phyloP scores from a whole-genome alignment of 805 yeast genomes.

The Kazachstania taianensis region DNA sequence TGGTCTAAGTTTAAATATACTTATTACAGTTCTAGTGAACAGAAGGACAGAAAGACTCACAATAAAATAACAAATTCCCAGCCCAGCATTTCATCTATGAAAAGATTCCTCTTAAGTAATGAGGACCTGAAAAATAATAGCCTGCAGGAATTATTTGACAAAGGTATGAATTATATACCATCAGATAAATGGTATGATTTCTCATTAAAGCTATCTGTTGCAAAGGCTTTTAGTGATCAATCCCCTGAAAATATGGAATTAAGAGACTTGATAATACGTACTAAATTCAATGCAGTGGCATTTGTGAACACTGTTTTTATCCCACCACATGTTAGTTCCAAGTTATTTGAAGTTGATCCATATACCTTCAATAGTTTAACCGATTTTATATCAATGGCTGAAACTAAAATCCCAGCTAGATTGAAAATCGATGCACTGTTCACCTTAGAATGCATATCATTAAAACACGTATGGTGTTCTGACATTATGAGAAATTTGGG shows the following conservation, averaged over 20 bases:
- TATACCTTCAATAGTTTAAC: slow-evolving; percentile 57
- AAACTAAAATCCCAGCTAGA: slow-evolving; percentile 41
- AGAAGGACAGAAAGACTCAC: slow-evolving; percentile 18
- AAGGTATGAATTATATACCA: slow-evolving; percentile 49
- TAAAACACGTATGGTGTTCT: slow-evolving; percentile 57
- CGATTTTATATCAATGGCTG: slow-evolving; percentile 59
- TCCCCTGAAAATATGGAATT: slow-evolving; percentile 43
- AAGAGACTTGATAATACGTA: slow-evolving; percentile 48
- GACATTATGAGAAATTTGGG: slow-evolving; percentile 71
- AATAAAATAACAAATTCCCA: slow-evolving; percentile 1
- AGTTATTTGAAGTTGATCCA: slow-evolving; percentile 64
- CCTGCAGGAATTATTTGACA: slow-evolving; percentile 53
- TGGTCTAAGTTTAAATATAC: slow-evolving; percentile 49
- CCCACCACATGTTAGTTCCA: slow-evolving; percentile 50
- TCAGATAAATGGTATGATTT: slow-evolving; percentile 54
- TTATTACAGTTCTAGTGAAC: slow-evolving; percentile 31
- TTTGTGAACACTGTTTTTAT: slow-evolving; percentile 47
- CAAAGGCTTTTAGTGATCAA: slow-evolving; percentile 60
- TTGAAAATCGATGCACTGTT: slow-evolving; percentile 52
- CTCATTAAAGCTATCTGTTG: slow-evolving; percentile 48
- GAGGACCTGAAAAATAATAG: slow-evolving; percentile 47
- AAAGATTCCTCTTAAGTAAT: slow-evolving; percentile 41
- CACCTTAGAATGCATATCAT: slow-evolving; percentile 59
- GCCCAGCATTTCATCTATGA: slow-evolving; percentile 24
- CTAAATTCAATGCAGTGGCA: slow-evolving; percentile 60